Conservation (phyloP, 768 basidiomycete genomes). For the Mrakia gelida region DNA sequence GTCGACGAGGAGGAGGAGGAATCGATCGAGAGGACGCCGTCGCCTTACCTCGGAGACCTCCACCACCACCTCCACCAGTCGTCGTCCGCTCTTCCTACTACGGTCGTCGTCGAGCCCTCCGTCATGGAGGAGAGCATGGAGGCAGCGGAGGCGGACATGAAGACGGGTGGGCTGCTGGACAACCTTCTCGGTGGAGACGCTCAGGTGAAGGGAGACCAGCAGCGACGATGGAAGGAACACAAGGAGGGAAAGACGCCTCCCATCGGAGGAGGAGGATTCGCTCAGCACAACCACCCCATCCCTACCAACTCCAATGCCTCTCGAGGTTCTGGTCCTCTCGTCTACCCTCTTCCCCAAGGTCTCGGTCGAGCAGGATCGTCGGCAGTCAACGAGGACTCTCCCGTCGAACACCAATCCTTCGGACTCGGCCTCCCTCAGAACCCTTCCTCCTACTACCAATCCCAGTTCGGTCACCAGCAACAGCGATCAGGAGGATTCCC, state of each 20-base stretch:
- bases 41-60: constrained; percentile 10
- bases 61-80: not conserved
- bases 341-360: not conserved
- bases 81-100: not conserved
- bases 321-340: not conserved
- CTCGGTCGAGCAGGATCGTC: not conserved
- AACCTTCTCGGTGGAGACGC: constrained; percentile 19
- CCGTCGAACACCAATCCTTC: not conserved
- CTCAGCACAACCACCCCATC: not conserved
- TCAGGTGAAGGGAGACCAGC: not conserved
- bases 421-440: not conserved
- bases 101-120: not conserved
- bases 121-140: not conserved
- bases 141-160: not conserved
- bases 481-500: not conserved
- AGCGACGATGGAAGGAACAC: constrained; percentile 16
- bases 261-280: not conserved
- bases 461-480: not conserved
- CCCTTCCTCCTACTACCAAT: not conserved
- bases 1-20: constrained; percentile 17
- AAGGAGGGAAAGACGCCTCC: constrained; percentile 7
- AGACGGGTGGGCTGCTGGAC: constrained; percentile 27
- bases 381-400: not conserved
- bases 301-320: not conserved
- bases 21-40: constrained; percentile 16